These are phyloP conservation scores for Cocos nucifera DNA, from an alignment of 176 grass and related monocot species.

Conservation along the genomic window DNA sequence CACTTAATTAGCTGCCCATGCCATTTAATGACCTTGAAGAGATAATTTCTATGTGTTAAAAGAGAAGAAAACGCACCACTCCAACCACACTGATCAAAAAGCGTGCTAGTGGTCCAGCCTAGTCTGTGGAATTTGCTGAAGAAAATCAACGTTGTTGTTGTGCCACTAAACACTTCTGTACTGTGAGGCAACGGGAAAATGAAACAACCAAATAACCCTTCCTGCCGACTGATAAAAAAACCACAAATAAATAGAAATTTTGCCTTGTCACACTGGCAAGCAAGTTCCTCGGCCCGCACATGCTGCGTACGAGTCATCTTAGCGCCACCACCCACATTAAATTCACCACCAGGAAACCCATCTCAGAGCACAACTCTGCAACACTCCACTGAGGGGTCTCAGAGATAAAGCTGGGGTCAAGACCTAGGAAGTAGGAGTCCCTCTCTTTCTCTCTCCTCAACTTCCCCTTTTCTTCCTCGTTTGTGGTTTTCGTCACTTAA, in stretches of 20 bases:
- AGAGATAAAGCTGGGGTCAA: neutral
- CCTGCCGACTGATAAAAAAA: conserved; percentile 1
- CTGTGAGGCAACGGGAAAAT: neutral
- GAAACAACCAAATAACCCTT: conserved; percentile 24
- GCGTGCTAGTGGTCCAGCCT: neutral
- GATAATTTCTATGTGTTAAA: neutral
- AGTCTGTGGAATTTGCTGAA: neutral
- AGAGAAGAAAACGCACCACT: neutral
- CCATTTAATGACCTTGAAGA: neutral
- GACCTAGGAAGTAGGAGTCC: neutral
- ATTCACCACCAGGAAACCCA: conserved; percentile 20
- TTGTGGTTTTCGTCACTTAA: no score
- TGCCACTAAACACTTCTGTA: neutral
- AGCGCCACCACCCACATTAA: conserved; percentile 19
- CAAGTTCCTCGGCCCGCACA: no score
- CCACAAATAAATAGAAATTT: no score
- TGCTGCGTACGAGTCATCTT: conserved; percentile 18
- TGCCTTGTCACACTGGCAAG: no score
- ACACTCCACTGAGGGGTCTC: neutral
- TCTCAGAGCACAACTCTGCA: conserved; percentile 18
- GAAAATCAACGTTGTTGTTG: conserved; percentile 6
- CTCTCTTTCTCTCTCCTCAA: neutral
- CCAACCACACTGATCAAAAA: neutral
- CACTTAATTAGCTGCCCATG: neutral
- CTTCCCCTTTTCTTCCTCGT: neutral